These are phyloP conservation scores for Chrysopogon serrulatus DNA, from an alignment of 176 grass and related monocot species.

Conservation along the genomic window DNA sequence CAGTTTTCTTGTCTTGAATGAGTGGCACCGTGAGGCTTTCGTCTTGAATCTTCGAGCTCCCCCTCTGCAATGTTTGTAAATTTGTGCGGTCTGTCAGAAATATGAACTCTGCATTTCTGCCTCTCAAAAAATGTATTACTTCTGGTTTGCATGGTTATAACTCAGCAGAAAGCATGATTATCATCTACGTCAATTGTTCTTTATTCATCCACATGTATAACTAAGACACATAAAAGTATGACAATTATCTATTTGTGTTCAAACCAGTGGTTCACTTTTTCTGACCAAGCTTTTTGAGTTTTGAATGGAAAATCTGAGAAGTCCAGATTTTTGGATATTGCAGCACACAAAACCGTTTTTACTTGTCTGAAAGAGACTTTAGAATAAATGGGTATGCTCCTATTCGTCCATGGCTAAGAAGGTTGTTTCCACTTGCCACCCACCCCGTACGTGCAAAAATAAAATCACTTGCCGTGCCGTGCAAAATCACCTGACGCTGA, in stretches of 20 bases:
- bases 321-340: not conserved
- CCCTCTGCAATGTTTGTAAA: not conserved
- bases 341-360: not conserved
- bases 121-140: no score
- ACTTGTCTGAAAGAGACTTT: not conserved
- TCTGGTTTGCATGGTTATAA: no score
- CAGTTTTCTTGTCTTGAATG: conserved; percentile 22
- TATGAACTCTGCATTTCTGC: not conserved
- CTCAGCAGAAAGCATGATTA: no score
- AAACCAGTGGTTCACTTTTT: no score
- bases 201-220: no score
- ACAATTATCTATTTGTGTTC: no score
- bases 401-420: not conserved
- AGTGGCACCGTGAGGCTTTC: conserved; percentile 25
- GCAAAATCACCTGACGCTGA: not conserved
- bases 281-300: no score
- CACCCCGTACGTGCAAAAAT: not conserved
- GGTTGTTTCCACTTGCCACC: not conserved
- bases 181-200: no score
- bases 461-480: no score
- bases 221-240: no score
- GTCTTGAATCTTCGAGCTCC: not conserved
- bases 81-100: conserved; percentile 5
- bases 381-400: not conserved
- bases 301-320: no score